Conservation (phyloP, 1,139 yeast genomes). For the Yamadazyma pseudoaaseri region DNA sequence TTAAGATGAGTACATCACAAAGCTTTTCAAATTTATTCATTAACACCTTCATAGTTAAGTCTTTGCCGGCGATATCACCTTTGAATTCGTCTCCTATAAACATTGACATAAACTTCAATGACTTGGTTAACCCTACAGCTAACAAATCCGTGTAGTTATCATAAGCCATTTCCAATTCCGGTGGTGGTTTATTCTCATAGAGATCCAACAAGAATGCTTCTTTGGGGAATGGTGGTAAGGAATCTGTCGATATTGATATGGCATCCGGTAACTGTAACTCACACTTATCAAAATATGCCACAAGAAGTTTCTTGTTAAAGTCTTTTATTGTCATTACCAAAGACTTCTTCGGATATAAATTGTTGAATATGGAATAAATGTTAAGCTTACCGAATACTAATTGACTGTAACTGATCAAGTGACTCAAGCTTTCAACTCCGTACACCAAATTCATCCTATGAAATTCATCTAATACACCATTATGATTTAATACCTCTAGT, state of each 20-base stretch:
- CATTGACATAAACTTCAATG: conserved; percentile 7
- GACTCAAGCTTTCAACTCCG: conserved; percentile 11
- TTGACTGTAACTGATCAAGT: conserved; percentile 11
- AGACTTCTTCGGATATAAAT: conserved; percentile 24
- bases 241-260: conserved; percentile 10
- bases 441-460: conserved; percentile 9
- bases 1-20: conserved; percentile 4
- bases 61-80: not conserved
- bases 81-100: conserved; percentile 7
- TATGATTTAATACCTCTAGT: conserved; percentile 27
- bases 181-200: conserved; percentile 9
- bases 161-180: conserved; percentile 8
- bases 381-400: conserved; percentile 14
- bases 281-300: not conserved
- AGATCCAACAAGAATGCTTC: conserved; percentile 16
- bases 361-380: conserved; percentile 21
- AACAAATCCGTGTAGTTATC: conserved; percentile 6
- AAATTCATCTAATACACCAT: conserved; percentile 9
- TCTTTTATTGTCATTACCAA: conserved; percentile 15
- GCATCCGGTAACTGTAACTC: conserved; percentile 16
- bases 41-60: conserved; percentile 7
- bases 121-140: conserved; percentile 9
- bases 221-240: conserved; percentile 31
- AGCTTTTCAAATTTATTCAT: conserved; percentile 5
- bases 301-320: conserved; percentile 7